Base-by-base conservation (phyloP, 805 yeast genomes). In the Lipomyces oligophaga region DNA sequence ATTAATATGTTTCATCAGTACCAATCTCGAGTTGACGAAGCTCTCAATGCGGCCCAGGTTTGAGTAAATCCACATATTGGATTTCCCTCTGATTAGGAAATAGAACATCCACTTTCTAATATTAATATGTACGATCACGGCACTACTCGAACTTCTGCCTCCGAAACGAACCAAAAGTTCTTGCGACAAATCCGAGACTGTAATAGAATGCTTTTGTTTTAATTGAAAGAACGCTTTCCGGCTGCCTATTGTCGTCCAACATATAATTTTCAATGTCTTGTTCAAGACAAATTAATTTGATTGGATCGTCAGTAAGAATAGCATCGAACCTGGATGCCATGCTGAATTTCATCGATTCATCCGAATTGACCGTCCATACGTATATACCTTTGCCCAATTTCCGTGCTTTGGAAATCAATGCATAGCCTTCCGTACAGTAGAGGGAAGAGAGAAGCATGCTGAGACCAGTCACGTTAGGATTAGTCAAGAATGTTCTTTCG, bases 341-440 rank as follows among this genome's bases (percentile, higher is more conserved):
- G 3, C 73, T 71, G 59, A 67, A 60, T 33, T 64, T 56, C 66
- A 72, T 69, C 13, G 62, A 60, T 19, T 59, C 62, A 18, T 61
- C 58, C 4, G 63, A 42, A 45, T 78, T 78, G 15, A 76, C 67
- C 1, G 83, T 78, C 83, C 83, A 78, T 2, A 74, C 57, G 48
- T 70, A 76, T 3, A 73, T 62, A 8, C 66, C 65, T 24, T 72
- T 65, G 30, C 65, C 84, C 24, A 71, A 69, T 43, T 80, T 70
- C 63, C 76, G 79, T 57, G 70, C 71, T 57, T 77, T 77, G 16
- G 60, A 54, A 54, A 69, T 54, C 46, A 69, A 65, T 43, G 41
- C 49, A 39, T 66, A 57, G 37, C 55, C 55, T 5, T 22, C 48
- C 7, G 21, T 25, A 18, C 47, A 25, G 34, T 63, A 49, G 16